These are phyloP conservation scores for Aureobasidium sp. DNA, from an alignment of 2,329 filamentous ascomycete species.

Conservation along the genomic window DNA sequence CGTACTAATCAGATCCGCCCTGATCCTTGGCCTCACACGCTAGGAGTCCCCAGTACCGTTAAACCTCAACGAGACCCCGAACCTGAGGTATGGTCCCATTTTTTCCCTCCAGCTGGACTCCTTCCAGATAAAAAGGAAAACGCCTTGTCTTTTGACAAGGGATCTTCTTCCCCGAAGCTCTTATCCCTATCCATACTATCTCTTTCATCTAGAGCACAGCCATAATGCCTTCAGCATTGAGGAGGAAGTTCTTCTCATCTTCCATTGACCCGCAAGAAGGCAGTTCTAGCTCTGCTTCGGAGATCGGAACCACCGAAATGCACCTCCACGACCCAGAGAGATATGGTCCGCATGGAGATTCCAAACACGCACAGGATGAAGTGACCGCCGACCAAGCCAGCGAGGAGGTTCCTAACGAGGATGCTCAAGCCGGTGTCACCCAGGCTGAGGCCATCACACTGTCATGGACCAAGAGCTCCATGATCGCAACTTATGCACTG, in stretches of 20 bases:
- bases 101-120: not conserved
- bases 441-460: slow-evolving; percentile 33
- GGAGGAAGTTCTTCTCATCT: slow-evolving; percentile 5
- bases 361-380: not conserved
- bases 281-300: slow-evolving; percentile 2
- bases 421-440: slow-evolving; percentile 31
- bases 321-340: not conserved
- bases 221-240: slow-evolving; percentile 14
- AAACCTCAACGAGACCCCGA: slow-evolving; percentile 2
- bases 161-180: not conserved
- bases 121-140: slow-evolving; percentile 4
- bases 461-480: slow-evolving; percentile 30
- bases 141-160: not conserved
- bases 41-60: slow-evolving; percentile 9
- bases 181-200: not conserved
- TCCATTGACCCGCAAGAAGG: not conserved
- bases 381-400: slow-evolving; percentile 10
- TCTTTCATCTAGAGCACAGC: not conserved
- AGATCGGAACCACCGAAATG: not conserved
- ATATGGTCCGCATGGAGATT: not conserved
- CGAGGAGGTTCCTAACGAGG: slow-evolving; percentile 21
- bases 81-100: slow-evolving; percentile 1
- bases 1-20: slow-evolving; percentile 1
- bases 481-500: slow-evolving; percentile 28
- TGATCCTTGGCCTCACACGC: slow-evolving; percentile 9